Conservation (phyloP, 2,329 filamentous ascomycete genomes). For the Fonsecaea pedrosoi region DNA sequence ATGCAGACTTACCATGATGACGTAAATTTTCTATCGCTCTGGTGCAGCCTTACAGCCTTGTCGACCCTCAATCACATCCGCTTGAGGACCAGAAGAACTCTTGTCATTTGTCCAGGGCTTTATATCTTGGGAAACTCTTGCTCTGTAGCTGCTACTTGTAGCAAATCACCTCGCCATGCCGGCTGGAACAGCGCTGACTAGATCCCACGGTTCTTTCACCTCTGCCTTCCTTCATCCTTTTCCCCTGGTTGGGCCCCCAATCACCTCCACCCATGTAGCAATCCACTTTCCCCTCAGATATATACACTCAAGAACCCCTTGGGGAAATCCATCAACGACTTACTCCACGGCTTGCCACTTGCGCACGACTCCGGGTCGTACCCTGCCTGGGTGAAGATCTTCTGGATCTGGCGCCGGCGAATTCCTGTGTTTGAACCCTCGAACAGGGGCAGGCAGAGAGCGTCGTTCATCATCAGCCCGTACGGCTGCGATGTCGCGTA, state of each 20-base stretch:
- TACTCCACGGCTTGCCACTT: conserved; percentile 16
- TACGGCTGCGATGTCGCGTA: conserved; percentile 26
- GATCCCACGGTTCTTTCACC: no score
- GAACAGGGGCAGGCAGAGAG: conserved; percentile 11
- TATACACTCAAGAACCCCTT: conserved; percentile 19
- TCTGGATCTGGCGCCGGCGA: conserved; percentile 20
- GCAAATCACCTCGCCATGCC: no score
- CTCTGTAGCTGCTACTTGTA: no score
- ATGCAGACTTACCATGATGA: no score
- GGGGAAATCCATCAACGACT: conserved; percentile 8
- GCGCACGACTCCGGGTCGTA: conserved; percentile 19
- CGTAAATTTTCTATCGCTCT: no score
- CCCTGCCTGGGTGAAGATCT: conserved; percentile 13
- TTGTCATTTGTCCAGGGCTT: no score
- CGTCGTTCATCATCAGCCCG: conserved; percentile 14
- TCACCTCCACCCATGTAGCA: neutral
- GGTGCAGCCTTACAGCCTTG: no score
- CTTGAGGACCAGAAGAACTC: no score
- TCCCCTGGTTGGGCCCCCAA: neutral
- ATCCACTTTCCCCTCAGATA: neutral
- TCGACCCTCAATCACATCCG: no score
- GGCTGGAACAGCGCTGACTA: no score
- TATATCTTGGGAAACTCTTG: no score
- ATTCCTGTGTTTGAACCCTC: conserved; percentile 15
- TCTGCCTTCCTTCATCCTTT: neutral